phyloP scores from a whole-genome alignment of 2,329 filamentous ascomycete genomes.

The Amesomyces nigricolor region DNA sequence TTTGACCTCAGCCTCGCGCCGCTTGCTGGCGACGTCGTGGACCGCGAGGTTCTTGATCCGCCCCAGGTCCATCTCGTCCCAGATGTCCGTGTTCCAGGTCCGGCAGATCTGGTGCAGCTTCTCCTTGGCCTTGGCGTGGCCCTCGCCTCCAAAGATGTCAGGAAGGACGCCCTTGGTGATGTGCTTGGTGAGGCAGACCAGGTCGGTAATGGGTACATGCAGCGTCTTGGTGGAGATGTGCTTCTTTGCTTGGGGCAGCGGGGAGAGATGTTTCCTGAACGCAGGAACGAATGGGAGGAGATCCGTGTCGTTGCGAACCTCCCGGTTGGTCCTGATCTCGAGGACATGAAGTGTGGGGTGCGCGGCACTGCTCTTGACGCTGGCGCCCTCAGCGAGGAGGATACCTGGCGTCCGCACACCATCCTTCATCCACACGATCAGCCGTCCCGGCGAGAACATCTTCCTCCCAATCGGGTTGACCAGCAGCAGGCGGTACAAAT shows the following conservation, averaged over 20 bases:
- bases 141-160: slow-evolving; percentile 51
- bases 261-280: slow-evolving; percentile 63
- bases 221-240: slow-evolving; percentile 63
- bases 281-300: slow-evolving; percentile 73
- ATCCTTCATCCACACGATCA: slow-evolving; percentile 81
- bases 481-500: slow-evolving; percentile 71
- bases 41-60: slow-evolving; percentile 78
- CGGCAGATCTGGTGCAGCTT: slow-evolving; percentile 63
- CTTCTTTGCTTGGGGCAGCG: slow-evolving; percentile 59
- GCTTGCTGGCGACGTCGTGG: slow-evolving; percentile 70
- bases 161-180: slow-evolving; percentile 54
- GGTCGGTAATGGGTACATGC: slow-evolving; percentile 66
- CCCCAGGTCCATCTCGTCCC: slow-evolving; percentile 78
- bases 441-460: slow-evolving; percentile 67
- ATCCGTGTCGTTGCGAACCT: slow-evolving; percentile 73
- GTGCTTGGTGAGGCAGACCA: slow-evolving; percentile 79
- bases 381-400: slow-evolving; percentile 69
- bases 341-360: slow-evolving; percentile 70
- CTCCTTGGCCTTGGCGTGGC: slow-evolving; percentile 52
- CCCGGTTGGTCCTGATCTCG: slow-evolving; percentile 64
- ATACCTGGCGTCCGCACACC: slow-evolving; percentile 78
- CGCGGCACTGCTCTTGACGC: slow-evolving; percentile 49
- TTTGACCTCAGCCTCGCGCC: slow-evolving; percentile 56
- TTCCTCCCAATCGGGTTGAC: slow-evolving; percentile 76
- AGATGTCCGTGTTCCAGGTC: slow-evolving; percentile 67